Percentiles rank a stretch among this genome's conserved stretches.
Evolutionary conservation across 2,329 filamentous ascomycete species (phyloP).

Genomic region (Aspergillus pseudoterreus): DNA sequence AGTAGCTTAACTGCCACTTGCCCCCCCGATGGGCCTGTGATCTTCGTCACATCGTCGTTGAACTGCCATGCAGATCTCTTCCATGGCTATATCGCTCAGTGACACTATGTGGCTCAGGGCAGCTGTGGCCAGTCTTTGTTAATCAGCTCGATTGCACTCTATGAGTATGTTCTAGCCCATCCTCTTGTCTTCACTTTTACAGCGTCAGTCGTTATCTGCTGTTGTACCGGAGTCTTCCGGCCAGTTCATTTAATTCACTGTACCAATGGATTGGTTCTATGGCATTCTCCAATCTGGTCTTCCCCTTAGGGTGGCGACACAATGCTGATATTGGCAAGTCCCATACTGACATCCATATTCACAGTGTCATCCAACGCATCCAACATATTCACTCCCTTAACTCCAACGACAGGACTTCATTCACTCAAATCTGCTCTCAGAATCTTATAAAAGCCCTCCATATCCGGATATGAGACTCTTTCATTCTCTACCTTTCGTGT

Average conservation of each 20-base stretch:
- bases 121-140: conserved; percentile 1
- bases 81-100: conserved; percentile 8
- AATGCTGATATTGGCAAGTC: neutral
- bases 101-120: conserved; percentile 10
- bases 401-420: neutral
- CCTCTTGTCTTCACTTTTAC: neutral
- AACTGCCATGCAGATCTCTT: conserved; percentile 15
- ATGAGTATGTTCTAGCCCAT: neutral
- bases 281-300: too few relatives aligned
- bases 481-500: too few relatives aligned
- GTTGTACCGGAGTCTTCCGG: too few relatives aligned
- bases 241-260: neutral
- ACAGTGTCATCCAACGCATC: neutral
- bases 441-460: too few relatives aligned
- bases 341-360: neutral
- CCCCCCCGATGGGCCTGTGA: conserved; percentile 3
- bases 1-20: conserved; percentile 3
- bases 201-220: too few relatives aligned
- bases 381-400: neutral
- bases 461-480: too few relatives aligned
- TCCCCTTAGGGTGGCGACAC: neutral
- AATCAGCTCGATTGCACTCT: neutral
- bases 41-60: conserved; percentile 4
- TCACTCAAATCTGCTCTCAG: neutral
- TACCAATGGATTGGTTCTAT: too few relatives aligned